Conservation (phyloP, 768 basidiomycete genomes). For the Podaxis sp. region DNA sequence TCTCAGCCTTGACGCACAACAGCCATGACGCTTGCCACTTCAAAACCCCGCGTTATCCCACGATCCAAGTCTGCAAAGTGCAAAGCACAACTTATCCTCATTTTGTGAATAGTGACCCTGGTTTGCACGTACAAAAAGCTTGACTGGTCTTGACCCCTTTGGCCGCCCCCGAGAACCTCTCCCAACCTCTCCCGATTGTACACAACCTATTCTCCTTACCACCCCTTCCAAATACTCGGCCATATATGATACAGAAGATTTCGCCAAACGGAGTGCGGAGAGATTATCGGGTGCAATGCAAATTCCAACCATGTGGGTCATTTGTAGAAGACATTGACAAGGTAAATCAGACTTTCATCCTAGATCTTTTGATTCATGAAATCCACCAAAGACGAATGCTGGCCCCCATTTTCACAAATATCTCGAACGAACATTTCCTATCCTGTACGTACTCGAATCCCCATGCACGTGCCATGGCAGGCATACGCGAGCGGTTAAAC, state of each 20-base stretch:
- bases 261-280: constrained; percentile 16
- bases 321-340: neutral
- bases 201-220: constrained; percentile 18
- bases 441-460: constrained; percentile 17
- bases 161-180: too few relatives aligned
- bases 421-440: constrained; percentile 22
- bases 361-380: constrained; percentile 28
- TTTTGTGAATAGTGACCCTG: too few relatives aligned
- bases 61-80: too few relatives aligned
- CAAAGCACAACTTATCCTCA: too few relatives aligned
- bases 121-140: too few relatives aligned
- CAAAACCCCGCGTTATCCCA: too few relatives aligned
- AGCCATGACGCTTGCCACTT: too few relatives aligned
- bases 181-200: constrained; percentile 2
- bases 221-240: constrained; percentile 18
- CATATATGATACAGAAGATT: constrained; percentile 18
- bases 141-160: too few relatives aligned
- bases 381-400: constrained; percentile 21
- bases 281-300: constrained; percentile 23
- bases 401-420: constrained; percentile 25
- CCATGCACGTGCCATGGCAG: neutral
- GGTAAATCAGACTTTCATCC: too few relatives aligned
- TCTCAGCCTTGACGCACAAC: too few relatives aligned
- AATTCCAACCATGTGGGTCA: constrained; percentile 23
- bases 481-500: constrained; percentile 12